phyloP scores from a whole-genome alignment of 1,284 basidiomycete genomes.

The Apiotrichum siamense region DNA sequence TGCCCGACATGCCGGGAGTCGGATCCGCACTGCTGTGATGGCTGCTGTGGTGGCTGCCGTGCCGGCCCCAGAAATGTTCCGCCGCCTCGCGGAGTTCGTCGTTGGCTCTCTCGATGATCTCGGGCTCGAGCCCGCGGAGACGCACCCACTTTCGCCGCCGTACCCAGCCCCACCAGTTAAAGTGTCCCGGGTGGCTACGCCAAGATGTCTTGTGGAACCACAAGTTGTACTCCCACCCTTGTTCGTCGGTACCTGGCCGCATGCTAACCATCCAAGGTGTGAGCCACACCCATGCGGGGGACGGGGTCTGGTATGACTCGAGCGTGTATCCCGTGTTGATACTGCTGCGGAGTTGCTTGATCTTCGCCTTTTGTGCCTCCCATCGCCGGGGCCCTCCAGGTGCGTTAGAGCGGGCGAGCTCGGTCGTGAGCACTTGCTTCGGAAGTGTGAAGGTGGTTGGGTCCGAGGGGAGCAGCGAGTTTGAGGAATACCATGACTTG shows the following conservation, averaged over 20 bases:
- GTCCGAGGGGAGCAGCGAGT: constrained; percentile 41
- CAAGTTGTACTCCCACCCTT: constrained; percentile 47
- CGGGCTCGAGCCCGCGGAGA: constrained; percentile 18
- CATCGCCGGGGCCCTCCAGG: background rate
- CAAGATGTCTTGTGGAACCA: constrained; percentile 40
- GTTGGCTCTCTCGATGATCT: background rate
- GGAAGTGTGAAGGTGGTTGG: constrained; percentile 43
- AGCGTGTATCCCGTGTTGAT: constrained; percentile 44
- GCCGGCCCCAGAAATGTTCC: background rate
- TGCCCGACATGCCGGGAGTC: background rate
- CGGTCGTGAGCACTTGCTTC: background rate
- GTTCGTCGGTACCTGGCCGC: constrained; percentile 45
- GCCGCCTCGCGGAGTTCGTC: background rate
- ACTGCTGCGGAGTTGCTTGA: constrained; percentile 11
- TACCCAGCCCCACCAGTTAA: constrained; percentile 46
- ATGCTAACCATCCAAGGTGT: constrained; percentile 48
- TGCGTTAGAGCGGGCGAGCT: constrained; percentile 8
- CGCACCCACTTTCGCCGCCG: constrained; percentile 45
- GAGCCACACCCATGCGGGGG: constrained; percentile 44
- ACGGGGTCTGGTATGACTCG: constrained; percentile 40
- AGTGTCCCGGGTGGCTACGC: constrained; percentile 29
- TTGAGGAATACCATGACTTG: constrained; percentile 41
- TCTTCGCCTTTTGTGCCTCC: background rate
- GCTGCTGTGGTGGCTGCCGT: background rate
- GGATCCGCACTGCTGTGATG: background rate